These are phyloP conservation scores for Grammothele lineata DNA, from an alignment of 768 basidiomycete species.

Conservation along the genomic window DNA sequence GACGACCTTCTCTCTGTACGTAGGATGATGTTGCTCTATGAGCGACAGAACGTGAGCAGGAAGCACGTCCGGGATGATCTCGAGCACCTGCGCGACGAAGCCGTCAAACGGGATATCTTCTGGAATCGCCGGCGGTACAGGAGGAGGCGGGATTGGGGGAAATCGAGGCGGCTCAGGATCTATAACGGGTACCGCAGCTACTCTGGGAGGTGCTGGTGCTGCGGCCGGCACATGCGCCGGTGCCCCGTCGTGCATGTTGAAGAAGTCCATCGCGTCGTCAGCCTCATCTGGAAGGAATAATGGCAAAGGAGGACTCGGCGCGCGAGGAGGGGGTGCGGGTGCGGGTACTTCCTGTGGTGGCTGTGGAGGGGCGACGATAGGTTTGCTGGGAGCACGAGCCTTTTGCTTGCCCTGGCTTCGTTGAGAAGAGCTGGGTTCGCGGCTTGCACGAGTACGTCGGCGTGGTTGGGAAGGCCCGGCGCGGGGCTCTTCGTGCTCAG, in stretches of 20 bases:
- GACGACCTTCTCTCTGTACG: slow-evolving; percentile 36
- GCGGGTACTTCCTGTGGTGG: too few species aligned
- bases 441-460: too few species aligned
- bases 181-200: background rate
- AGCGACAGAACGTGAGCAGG: slow-evolving; percentile 49
- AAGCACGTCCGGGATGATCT: slow-evolving; percentile 69
- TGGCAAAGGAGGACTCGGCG: too few species aligned
- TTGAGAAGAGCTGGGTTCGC: background rate
- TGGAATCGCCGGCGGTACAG: too few species aligned
- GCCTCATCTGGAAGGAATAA: too few species aligned
- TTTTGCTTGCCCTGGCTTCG: background rate
- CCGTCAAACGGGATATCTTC: slow-evolving; percentile 6
- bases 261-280: too few species aligned
- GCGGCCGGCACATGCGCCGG: too few species aligned
- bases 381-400: too few species aligned
- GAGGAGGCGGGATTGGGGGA: background rate
- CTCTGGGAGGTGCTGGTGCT: too few species aligned
- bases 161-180: background rate
- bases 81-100: slow-evolving; percentile 49
- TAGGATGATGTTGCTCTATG: slow-evolving; percentile 38
- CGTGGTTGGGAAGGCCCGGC: background rate
- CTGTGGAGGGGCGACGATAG: too few species aligned
- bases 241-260: too few species aligned
- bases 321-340: too few species aligned
- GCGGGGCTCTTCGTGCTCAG: slow-evolving; percentile 34